Base-by-base conservation (phyloP, 169 alveolate species). In the Cryptosporidium meleagridis region DNA sequence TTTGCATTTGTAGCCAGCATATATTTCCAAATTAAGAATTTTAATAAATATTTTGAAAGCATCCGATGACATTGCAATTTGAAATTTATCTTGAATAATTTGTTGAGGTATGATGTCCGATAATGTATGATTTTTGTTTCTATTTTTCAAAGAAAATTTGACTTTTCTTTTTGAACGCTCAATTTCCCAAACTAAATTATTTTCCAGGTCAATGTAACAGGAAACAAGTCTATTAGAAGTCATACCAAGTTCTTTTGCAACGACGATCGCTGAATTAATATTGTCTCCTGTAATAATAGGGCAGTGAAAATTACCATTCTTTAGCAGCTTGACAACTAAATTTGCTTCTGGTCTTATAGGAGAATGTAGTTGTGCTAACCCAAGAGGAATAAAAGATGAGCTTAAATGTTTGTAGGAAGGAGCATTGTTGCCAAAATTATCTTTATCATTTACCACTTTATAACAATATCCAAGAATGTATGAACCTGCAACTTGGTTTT, bases 271-370 rank as follows among this genome's bases (percentile, higher is more conserved):
- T 4, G 89, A 80, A 62, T 59, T 80, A 18, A 80, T 21, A 41
- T 65, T 16, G 51, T 80, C 89, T 59, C 89, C 89, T 1, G 89
- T 80, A 16, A 80, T 65, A 16, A 80, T 80, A 7, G 62, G 41
- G 62, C 89, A 80, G 51, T 44, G 65, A 41, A 80, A 62, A 39
- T 62, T 45, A 26, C 73, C 75, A 3, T 62, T 65, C 3, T 21
- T 7, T 10, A 80, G 75, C 18, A 33, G 14, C 2, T 41, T 61
- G n/a, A 80, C 23, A 61, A 59, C 44, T 9, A 26, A 51, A 0
- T 5, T 12, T 39, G 89, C 72, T 80, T 80, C 89, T 44, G 35
- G 29, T 18, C 89, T 80, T 31, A 80, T 80, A 37, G 89, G 89
- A n/a, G 89, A 62, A 29, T 41, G 48, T 37, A 80, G n/a, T 23